Percentiles rank a stretch among this genome's conserved stretches.
These are phyloP conservation scores for Pleurotus citrinopileatus DNA, from an alignment of 768 basidiomycete species.

Conservation along the genomic window DNA sequence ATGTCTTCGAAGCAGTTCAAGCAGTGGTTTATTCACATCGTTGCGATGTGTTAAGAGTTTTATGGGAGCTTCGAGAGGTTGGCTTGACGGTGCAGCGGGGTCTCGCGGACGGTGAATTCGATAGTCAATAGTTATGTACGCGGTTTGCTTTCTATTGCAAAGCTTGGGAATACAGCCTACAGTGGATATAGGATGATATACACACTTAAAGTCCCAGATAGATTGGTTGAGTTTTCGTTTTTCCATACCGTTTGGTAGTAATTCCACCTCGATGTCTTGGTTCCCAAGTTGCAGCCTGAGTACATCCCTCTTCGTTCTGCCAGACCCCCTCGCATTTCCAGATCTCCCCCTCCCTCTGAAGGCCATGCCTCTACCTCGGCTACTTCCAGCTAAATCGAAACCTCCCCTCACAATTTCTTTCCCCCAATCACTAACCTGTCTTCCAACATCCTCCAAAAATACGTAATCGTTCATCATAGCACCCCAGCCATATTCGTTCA, in stretches of 20 bases:
- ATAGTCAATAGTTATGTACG: slow-evolving; percentile 72
- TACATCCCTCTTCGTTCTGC: slow-evolving; percentile 58
- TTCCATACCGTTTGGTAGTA: slow-evolving; percentile 84
- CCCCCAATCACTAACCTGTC: slow-evolving; percentile 75
- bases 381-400: slow-evolving; percentile 32
- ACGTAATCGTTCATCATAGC: slow-evolving; percentile 88
- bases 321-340: slow-evolving; percentile 20
- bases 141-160: slow-evolving; percentile 56
- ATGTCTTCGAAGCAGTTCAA: slow-evolving; percentile 45
- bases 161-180: not conserved
- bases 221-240: slow-evolving; percentile 76
- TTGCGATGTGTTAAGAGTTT: slow-evolving; percentile 67
- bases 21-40: slow-evolving; percentile 44
- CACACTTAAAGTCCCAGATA: slow-evolving; percentile 78
- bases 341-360: slow-evolving; percentile 24
- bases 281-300: slow-evolving; percentile 67
- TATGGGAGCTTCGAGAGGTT: slow-evolving; percentile 36
- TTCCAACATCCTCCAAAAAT: slow-evolving; percentile 79
- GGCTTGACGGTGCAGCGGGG: slow-evolving; percentile 37
- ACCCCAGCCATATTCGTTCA: slow-evolving; percentile 85
- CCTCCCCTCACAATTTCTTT: slow-evolving; percentile 64
- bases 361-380: slow-evolving; percentile 18
- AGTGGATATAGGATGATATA: slow-evolving; percentile 17
- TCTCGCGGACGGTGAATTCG: slow-evolving; percentile 55
- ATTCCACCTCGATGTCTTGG: slow-evolving; percentile 69